Evolutionary conservation across 2,329 filamentous ascomycete genomes (phyloP), one percentile per base, ranked within the genome.

Genomic region (Colletotrichum sojae): DNA sequence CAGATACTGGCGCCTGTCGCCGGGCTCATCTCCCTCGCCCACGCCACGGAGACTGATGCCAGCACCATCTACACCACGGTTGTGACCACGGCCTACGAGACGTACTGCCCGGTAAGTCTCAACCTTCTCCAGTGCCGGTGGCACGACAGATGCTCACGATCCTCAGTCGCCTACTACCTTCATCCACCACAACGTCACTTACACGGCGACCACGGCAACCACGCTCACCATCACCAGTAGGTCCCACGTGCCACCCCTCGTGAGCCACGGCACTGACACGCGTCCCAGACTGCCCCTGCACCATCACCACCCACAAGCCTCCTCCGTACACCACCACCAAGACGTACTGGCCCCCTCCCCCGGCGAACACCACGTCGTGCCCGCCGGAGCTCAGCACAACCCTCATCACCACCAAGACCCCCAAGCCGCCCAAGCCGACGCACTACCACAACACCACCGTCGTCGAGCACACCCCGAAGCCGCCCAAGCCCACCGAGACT

Each of bases 151-250:
- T 22, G 9, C 59, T 70, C 18, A 71, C 58, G 5, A 27, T 25
- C 6, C 53, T 46, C 74, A 80, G 76, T 75, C 74, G 51, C 77
- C 81, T 15, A 81, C 79, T 59, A 79, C 83, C 39, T 78, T 81
- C 66, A 74, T 80, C 39, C 78, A 79, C 73, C 78, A 79, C 64
- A 80, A 81, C 68, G 76, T 79, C 61, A 85, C 84, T 57, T 83
- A 83, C 74, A 85, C 81, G 31, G 82, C 79, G 68, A 83, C 80
- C 20, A 71, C 76, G 70, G 76, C 78, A 31, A 83, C 80, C 40
- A 83, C 80, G 49, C 60, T 86, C 65, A 85, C 83, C 71, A 77
- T 86, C 72, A 83, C 81, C 61, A 82, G 82, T 84, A 75, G 74
- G 20, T 31, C 31, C 27, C 5, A 20, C 5, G 18, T 54, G 5